phyloP scores from a whole-genome alignment of 164 flowering plant species.

The Stephania cephalantha region DNA sequence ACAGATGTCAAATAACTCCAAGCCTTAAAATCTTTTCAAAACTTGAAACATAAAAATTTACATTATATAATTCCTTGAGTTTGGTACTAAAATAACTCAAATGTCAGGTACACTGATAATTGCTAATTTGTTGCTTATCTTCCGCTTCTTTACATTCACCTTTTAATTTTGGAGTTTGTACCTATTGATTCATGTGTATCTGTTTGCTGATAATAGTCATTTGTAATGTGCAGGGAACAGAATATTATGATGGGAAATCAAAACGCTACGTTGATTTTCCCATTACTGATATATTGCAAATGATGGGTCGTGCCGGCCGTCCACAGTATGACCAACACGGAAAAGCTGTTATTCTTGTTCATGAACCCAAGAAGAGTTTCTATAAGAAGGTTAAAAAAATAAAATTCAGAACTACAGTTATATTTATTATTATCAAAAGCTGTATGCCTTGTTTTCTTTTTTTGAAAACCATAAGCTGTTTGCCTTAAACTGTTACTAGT shows the following conservation, averaged over 20 bases:
- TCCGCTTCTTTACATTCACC: too few species aligned
- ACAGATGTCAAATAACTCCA: not conserved
- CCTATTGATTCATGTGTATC: not conserved
- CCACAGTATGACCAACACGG: conserved; percentile 99
- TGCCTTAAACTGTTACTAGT: not conserved
- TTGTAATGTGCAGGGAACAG: conserved; percentile 71
- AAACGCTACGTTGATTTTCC: conserved; percentile 97
- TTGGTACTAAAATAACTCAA: too few species aligned
- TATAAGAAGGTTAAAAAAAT: conserved; percentile 70
- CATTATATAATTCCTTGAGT: not conserved
- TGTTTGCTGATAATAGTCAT: not conserved
- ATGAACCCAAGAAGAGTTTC: conserved; percentile 98
- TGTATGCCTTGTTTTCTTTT: too few species aligned
- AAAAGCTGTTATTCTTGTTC: conserved; percentile 97
- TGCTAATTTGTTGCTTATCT: too few species aligned
- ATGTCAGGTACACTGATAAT: too few species aligned
- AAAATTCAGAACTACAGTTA: not conserved
- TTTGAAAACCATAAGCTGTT: not conserved
- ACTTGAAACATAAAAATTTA: not conserved
- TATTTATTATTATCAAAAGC: not conserved
- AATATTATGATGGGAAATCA: conserved; percentile 83
- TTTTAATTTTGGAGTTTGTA: not conserved
- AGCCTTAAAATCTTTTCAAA: not conserved
- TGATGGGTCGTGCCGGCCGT: conserved; percentile 99
- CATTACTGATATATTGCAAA: conserved; percentile 96